Conservation (phyloP, 352 stramenopile species). For the Phytophthora fragariae region DNA sequence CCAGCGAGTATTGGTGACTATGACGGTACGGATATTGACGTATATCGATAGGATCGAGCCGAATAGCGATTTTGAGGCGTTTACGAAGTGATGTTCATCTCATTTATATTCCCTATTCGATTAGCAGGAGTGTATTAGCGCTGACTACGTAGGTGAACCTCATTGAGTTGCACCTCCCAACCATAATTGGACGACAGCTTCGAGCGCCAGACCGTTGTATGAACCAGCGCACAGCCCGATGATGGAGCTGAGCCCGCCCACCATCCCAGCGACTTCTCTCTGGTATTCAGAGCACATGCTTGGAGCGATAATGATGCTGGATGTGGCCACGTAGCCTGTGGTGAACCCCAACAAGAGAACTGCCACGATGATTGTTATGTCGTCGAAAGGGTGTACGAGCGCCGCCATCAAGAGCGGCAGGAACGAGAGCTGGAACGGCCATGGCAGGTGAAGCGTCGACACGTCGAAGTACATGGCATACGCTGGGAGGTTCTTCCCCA, state of each 20-base stretch:
- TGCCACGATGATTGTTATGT: conserved; percentile 57
- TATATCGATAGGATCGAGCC: not conserved
- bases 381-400: conserved; percentile 63
- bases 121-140: not conserved
- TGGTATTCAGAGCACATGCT: conserved; percentile 81
- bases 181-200: conserved; percentile 69
- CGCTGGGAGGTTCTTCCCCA: conserved; percentile 83
- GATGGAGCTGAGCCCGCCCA: conserved; percentile 74
- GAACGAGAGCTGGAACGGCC: conserved; percentile 70
- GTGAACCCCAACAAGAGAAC: conserved; percentile 69
- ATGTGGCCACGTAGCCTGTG: conserved; percentile 84
- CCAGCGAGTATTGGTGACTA: not conserved
- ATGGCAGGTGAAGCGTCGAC: conserved; percentile 70
- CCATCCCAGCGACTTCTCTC: conserved; percentile 82
- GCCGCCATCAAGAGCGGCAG: conserved; percentile 74
- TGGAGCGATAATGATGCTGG: conserved; percentile 76
- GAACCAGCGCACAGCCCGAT: conserved; percentile 77
- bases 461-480: conserved; percentile 79
- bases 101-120: conserved; percentile 22
- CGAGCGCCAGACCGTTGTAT: conserved; percentile 79
- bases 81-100: not conserved
- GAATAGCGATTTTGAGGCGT: not conserved
- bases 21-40: not conserved
- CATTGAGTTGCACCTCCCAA: conserved; percentile 15
- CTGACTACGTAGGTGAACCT: not conserved